These are phyloP conservation scores for Penicillium occitanis DNA, from an alignment of 2,329 filamentous ascomycete species.

Conservation along the genomic window DNA sequence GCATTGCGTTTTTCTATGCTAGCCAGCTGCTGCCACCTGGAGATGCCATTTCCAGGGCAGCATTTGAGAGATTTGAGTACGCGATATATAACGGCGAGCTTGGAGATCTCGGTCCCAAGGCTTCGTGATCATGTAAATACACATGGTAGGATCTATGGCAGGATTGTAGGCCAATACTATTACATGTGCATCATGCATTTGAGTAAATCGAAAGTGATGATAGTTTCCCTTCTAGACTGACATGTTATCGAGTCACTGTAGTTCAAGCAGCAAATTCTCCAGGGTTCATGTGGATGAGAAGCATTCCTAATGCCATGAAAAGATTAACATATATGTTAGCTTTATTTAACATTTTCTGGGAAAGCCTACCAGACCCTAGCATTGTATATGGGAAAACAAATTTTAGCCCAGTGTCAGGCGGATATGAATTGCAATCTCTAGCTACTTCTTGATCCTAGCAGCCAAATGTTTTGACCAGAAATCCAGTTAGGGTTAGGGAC, in stretches of 20 bases:
- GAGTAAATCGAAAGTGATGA: not conserved
- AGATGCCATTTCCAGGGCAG: not conserved
- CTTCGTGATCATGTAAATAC: not conserved
- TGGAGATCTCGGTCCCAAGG: not conserved
- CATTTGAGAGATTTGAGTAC: constrained; percentile 16
- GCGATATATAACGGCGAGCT: constrained; percentile 17
- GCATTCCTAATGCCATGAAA: too few relatives aligned
- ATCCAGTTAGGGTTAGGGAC: not conserved
- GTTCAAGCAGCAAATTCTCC: too few relatives aligned
- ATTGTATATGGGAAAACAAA: not conserved
- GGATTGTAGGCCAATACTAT: not conserved
- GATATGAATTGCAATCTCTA: not conserved
- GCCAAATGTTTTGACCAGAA: not conserved
- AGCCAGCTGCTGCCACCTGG: constrained; percentile 12
- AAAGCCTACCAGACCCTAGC: too few relatives aligned
- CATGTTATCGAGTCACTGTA: too few relatives aligned
- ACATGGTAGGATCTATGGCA: not conserved
- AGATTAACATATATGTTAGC: too few relatives aligned
- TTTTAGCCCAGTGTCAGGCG: not conserved
- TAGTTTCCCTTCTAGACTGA: too few relatives aligned
- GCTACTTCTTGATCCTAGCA: not conserved
- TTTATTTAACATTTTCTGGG: too few relatives aligned
- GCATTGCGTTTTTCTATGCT: constrained; percentile 10
- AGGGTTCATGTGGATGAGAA: too few relatives aligned
- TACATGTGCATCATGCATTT: not conserved